These are phyloP conservation scores for Chrysophaeum taylorii DNA, from an alignment of 352 stramenopile species.

Conservation along the genomic window DNA sequence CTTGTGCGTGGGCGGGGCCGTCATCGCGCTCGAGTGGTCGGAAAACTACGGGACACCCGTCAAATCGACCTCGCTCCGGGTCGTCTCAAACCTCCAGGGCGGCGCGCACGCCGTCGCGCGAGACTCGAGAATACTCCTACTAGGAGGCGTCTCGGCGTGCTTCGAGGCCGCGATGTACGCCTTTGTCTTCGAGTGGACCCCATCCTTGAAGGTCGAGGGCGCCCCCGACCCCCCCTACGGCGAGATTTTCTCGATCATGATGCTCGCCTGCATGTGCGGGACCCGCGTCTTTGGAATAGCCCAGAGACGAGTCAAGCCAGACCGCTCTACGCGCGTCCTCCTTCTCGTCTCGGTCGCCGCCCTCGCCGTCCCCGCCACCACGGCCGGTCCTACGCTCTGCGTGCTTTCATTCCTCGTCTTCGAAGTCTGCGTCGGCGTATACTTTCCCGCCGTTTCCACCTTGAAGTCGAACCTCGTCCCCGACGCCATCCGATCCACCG, in stretches of 20 bases:
- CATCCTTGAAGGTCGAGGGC: conserved; percentile 40
- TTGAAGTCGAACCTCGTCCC: conserved; percentile 35
- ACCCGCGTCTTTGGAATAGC: conserved; percentile 54
- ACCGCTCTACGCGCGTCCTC: conserved; percentile 39
- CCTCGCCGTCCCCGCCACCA: neutral
- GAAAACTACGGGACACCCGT: conserved; percentile 33
- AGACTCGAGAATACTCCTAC: conserved; percentile 47
- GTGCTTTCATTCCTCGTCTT: conserved; percentile 64
- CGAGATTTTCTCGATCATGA: conserved; percentile 69
- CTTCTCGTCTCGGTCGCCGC: conserved; percentile 33
- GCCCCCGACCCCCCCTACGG: conserved; percentile 50
- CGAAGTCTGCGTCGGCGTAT: conserved; percentile 63
- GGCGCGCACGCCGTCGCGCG: conserved; percentile 37
- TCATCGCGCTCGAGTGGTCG: conserved; percentile 30
- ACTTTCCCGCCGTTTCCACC: conserved; percentile 56
- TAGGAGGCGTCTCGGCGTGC: conserved; percentile 46
- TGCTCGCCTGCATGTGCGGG: conserved; percentile 65
- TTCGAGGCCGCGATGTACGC: conserved; percentile 71
- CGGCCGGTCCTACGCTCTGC: conserved; percentile 25
- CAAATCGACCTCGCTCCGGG: neutral
- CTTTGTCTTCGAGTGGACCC: conserved; percentile 79
- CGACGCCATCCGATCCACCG: conserved; percentile 49
- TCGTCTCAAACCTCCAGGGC: conserved; percentile 2
- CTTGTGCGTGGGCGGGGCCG: conserved; percentile 9
- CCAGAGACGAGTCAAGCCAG: conserved; percentile 40